A percentile compares a stretch with the other conserved stretches of the same genome.
phyloP scores from a whole-genome alignment of 768 basidiomycete species.

The Boletus vermiculosoides region DNA sequence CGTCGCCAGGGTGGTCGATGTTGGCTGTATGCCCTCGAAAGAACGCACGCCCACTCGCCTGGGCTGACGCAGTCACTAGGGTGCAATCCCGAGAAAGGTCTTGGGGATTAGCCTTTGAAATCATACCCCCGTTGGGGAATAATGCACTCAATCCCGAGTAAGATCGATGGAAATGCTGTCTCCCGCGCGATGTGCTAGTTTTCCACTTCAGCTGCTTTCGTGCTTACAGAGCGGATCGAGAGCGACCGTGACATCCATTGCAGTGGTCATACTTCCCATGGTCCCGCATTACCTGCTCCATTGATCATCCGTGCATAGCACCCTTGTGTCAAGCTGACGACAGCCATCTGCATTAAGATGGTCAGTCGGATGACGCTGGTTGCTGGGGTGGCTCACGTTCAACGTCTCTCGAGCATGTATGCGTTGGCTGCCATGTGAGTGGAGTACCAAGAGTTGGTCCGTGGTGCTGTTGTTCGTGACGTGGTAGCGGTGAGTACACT shows the following conservation, averaged over 20 bases:
- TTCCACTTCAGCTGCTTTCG: too few relatives aligned
- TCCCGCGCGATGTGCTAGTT: background rate
- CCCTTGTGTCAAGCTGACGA: background rate
- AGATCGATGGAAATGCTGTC: too few relatives aligned
- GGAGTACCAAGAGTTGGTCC: background rate
- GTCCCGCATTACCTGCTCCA: background rate
- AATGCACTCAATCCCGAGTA: background rate
- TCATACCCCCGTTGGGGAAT: background rate
- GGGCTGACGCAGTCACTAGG: background rate
- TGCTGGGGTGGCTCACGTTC: conserved; percentile 6
- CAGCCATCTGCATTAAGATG: background rate
- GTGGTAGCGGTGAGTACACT: background rate
- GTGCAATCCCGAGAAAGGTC: background rate
- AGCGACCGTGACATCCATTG: background rate
- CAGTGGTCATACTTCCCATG: background rate
- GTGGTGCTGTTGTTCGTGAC: background rate
- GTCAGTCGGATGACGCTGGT: conserved; percentile 8
- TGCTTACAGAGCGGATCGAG: background rate
- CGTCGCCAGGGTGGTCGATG: too few relatives aligned
- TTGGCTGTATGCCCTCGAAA: conserved; percentile 5
- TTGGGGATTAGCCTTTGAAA: background rate
- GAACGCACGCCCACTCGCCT: background rate
- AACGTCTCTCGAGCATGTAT: background rate
- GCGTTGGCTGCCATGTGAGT: background rate
- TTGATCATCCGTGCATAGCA: conserved; percentile 10